A percentile compares a stretch with the other conserved stretches of the same genome.
Evolutionary conservation across 192 early-diverging fungal genomes (phyloP).

Genomic region (Podochytrium sp.): DNA sequence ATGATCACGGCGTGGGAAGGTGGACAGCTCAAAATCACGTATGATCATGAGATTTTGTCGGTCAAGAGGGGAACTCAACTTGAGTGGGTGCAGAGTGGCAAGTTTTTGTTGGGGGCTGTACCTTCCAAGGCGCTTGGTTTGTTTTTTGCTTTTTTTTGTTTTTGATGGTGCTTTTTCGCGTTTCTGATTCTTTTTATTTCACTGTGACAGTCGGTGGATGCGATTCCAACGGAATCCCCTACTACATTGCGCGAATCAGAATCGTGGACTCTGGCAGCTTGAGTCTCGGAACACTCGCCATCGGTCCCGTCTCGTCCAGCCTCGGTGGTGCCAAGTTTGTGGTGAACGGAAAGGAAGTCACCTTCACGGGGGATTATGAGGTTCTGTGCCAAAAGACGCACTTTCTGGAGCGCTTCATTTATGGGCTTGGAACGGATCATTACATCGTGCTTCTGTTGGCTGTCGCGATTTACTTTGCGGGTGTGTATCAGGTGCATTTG

Average conservation of each 20-base stretch:
- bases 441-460: slow-evolving; percentile 2
- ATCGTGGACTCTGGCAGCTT: background rate
- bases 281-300: background rate
- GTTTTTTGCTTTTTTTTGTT: too few species aligned
- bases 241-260: slow-evolving; percentile 21
- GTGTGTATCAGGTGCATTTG: background rate
- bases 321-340: slow-evolving; percentile 13
- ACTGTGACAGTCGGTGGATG: slow-evolving; percentile 21
- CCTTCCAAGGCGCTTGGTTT: slow-evolving; percentile 3
- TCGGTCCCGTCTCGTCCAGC: slow-evolving; percentile 2
- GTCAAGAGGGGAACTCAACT: background rate
- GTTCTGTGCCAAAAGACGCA: slow-evolving; percentile 10
- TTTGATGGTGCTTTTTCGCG: too few species aligned
- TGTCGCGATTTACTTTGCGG: background rate
- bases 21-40: background rate
- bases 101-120: slow-evolving; percentile 1
- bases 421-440: slow-evolving; percentile 8
- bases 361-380: slow-evolving; percentile 14
- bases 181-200: too few species aligned
- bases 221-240: background rate
- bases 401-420: slow-evolving; percentile 18
- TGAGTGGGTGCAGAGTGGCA: slow-evolving; percentile 19
- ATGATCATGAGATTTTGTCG: slow-evolving; percentile 17
- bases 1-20: slow-evolving; percentile 22
- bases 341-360: slow-evolving; percentile 7